These are phyloP conservation scores for Kregervanrija pseudodelftensis DNA, from an alignment of 805 yeast species.

Conservation along the genomic window DNA sequence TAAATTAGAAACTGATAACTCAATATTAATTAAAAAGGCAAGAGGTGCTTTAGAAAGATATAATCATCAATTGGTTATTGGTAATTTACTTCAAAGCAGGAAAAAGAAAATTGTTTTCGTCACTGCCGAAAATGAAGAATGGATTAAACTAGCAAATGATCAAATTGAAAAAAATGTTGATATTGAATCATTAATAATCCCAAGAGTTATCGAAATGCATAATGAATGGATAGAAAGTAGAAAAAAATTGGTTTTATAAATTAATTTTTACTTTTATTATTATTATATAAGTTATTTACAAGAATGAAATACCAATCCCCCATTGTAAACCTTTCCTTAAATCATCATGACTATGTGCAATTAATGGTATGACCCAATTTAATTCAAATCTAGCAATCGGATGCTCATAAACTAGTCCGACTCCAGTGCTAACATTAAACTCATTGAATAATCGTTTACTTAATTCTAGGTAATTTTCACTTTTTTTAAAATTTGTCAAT, in stretches of 20 bases:
- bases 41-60: constrained; percentile 74
- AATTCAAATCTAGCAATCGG: constrained; percentile 54
- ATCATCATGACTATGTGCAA: constrained; percentile 37
- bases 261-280: background rate
- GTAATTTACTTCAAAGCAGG: constrained; percentile 84
- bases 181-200: constrained; percentile 76
- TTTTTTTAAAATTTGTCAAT: constrained; percentile 24
- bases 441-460: constrained; percentile 3
- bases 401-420: constrained; percentile 46
- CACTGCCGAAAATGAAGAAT: constrained; percentile 35
- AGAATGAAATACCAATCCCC: constrained; percentile 53
- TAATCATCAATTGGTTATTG: constrained; percentile 90
- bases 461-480: constrained; percentile 3
- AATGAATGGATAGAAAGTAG: constrained; percentile 45
- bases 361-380: constrained; percentile 45
- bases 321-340: constrained; percentile 48
- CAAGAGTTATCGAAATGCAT: constrained; percentile 64
- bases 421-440: constrained; percentile 31
- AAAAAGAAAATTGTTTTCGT: constrained; percentile 86
- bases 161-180: constrained; percentile 38
- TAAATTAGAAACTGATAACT: constrained; percentile 82
- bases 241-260: constrained; percentile 20
- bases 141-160: constrained; percentile 45
- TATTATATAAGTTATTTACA: constrained; percentile 24
- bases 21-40: constrained; percentile 68